Conservation (phyloP, 2,329 filamentous ascomycete genomes). For the Pestalotiopsis sp. region DNA sequence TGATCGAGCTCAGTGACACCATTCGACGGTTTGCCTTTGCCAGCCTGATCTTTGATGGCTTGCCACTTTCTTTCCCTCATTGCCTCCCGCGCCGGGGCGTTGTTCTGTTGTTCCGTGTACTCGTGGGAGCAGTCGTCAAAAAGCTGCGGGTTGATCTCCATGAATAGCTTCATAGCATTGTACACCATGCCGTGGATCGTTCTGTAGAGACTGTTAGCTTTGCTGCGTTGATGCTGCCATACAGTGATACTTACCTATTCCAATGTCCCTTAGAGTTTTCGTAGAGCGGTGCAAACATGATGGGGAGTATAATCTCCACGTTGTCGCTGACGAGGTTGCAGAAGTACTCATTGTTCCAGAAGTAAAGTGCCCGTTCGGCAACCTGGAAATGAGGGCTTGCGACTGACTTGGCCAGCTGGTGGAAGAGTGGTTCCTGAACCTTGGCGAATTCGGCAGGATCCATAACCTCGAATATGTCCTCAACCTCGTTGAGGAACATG, state of each 20-base stretch:
- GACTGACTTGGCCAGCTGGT: slow-evolving; percentile 96
- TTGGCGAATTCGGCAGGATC: slow-evolving; percentile 98
- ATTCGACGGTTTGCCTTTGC: slow-evolving; percentile 60
- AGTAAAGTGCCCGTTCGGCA: slow-evolving; percentile 94
- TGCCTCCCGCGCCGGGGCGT: slow-evolving; percentile 80
- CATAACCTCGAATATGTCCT: slow-evolving; percentile 99
- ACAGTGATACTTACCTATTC: slow-evolving; percentile 73
- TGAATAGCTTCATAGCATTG: slow-evolving; percentile 99
- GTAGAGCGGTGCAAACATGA: slow-evolving; percentile 98
- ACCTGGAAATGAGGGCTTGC: slow-evolving; percentile 99
- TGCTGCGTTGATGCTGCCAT: background rate
- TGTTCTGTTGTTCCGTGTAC: slow-evolving; percentile 96
- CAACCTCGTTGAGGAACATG: slow-evolving; percentile 99
- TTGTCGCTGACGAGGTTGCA: slow-evolving; percentile 99
- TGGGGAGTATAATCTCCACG: slow-evolving; percentile 95
- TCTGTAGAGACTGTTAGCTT: slow-evolving; percentile 48
- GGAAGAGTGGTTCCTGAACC: slow-evolving; percentile 96
- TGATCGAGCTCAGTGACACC: slow-evolving; percentile 69
- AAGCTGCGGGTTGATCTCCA: slow-evolving; percentile 98
- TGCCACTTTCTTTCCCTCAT: slow-evolving; percentile 89
- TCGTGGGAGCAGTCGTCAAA: slow-evolving; percentile 99
- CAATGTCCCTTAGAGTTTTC: slow-evolving; percentile 99
- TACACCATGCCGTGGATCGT: slow-evolving; percentile 99
- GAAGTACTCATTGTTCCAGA: slow-evolving; percentile 99
- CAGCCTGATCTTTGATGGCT: slow-evolving; percentile 78